Conservation (phyloP, 495 filamentous ascomycete genomes). For the Trichodelitschia bisporula region DNA sequence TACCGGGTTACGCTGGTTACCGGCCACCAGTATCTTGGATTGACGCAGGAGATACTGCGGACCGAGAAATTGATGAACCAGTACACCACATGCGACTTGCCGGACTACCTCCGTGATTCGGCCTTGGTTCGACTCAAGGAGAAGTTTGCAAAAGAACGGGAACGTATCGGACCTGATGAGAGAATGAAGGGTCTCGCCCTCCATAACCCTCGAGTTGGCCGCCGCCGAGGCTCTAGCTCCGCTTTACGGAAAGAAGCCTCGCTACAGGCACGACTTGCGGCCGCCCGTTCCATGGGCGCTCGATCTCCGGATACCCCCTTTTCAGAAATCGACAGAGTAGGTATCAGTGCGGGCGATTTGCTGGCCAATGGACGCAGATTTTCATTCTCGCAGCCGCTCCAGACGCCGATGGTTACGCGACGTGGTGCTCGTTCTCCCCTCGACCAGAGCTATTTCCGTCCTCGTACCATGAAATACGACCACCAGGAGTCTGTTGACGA, state of each 20-base stretch:
- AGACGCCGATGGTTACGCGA: conserved; percentile 7
- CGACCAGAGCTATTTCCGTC: conserved; percentile 19
- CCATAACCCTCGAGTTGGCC: conserved; percentile 51
- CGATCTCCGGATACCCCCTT: not conserved
- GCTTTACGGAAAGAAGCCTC: conserved; percentile 60
- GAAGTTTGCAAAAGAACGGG: conserved; percentile 69
- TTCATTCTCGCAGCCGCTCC: conserved; percentile 19
- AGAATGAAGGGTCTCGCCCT: conserved; percentile 82
- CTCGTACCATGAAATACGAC: conserved; percentile 21
- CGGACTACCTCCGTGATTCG: conserved; percentile 69
- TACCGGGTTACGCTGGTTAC: conserved; percentile 88
- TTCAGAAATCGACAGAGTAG: not conserved
- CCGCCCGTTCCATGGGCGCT: no score
- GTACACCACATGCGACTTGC: conserved; percentile 75
- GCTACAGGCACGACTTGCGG: conserved; percentile 26
- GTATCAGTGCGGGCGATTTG: conserved; percentile 20
- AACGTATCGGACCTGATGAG: conserved; percentile 65
- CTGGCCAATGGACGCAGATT: no score
- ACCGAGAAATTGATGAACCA: conserved; percentile 82
- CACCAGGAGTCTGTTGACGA: conserved; percentile 59
- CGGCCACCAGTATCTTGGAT: conserved; percentile 75
- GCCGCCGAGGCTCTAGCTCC: conserved; percentile 40
- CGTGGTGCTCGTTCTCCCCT: conserved; percentile 27
- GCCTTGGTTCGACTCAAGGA: conserved; percentile 74
- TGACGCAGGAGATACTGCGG: conserved; percentile 71